Base-by-base conservation (phyloP, 305 asterid species). In the Plantago coronopus region DNA sequence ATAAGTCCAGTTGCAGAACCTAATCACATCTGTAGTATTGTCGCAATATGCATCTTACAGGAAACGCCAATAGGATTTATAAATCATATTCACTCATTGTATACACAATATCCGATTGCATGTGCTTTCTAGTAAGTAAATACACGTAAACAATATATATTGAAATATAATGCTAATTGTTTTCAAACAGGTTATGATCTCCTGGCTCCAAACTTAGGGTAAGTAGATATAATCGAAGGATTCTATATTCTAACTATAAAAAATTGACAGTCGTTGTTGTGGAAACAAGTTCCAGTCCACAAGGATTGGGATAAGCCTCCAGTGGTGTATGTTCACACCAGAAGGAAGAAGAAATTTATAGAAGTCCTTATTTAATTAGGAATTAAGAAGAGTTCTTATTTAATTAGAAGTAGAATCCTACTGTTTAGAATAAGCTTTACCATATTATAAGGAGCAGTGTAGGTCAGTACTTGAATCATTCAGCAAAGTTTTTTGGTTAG, bases 81-180 rank as follows among this genome's bases (percentile, higher is more conserved):
- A 48, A 48, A 47, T 17, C 11, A 18, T 48, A 14, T 7, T 17
- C 25, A 48, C 22, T 48, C 23, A 15, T 48, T 15, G 9, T 48
- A 48, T 6, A 17, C 12, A 22, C 22, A 22, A 48, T 48, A 17
- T 27, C 7, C 34, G 7, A 27, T 27, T 3, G 3, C 34, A 27
- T 8, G 7, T 3, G 34, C 7, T 27, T 27, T 27, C 34, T 3
- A 27, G 2, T 27, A 27, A 8, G 4, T 27, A 27, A 27, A 48
- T 22, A 17, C 9, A 22, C 18, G 4, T 16, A 5, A 7, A 22
- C 20, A 8, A 21, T 27, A 10, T 27, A 10, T 49, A 20, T 20
- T 49, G 37, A 50, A 50, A 50, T 17, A n/a, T 1, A 31, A 51
- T 51, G 57, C 38, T 51, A 51, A 51, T n/a, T 21, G 56, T n/a